Percentiles rank a stretch among this genome's conserved stretches.
Evolutionary conservation across 2,329 filamentous ascomycete genomes (phyloP).

Genomic region (Fusarium verticillioides): DNA sequence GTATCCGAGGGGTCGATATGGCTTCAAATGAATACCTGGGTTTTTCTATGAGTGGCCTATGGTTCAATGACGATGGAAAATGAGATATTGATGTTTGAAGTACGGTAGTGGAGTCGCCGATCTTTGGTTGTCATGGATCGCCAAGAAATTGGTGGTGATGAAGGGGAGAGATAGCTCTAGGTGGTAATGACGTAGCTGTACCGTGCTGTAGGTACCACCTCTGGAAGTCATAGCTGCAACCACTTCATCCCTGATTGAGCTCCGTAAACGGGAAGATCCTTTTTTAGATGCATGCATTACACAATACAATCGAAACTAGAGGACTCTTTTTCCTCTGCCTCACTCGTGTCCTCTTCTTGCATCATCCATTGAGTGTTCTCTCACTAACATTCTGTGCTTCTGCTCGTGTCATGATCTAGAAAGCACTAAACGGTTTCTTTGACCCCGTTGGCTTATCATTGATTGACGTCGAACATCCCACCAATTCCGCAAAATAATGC

Average conservation of each 20-base stretch:
- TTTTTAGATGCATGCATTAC: conserved; percentile 20
- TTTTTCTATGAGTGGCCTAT: neutral
- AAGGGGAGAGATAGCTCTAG: conserved; percentile 3
- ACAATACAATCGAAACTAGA: conserved; percentile 14
- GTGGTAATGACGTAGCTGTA: conserved; percentile 30
- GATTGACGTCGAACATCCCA: conserved; percentile 5
- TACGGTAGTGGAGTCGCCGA: conserved; percentile 29
- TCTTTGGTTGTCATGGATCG: conserved; percentile 29
- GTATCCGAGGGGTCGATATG: conserved; percentile 9
- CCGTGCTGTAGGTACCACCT: conserved; percentile 4
- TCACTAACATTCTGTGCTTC: conserved; percentile 3
- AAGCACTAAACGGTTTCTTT: conserved; percentile 1
- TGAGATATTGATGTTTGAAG: conserved; percentile 2
- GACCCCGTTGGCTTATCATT: neutral
- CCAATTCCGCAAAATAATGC: conserved; percentile 29
- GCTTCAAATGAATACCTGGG: neutral
- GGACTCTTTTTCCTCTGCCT: conserved; percentile 2
- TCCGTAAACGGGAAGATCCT: conserved; percentile 32
- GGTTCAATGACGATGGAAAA: conserved; percentile 15
- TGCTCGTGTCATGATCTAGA: conserved; percentile 22
- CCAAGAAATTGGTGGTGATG: conserved; percentile 32
- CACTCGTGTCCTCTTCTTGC: neutral
- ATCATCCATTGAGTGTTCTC: conserved; percentile 16
- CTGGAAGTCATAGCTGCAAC: conserved; percentile 1
- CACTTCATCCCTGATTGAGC: conserved; percentile 19